Base-by-base conservation (phyloP, 805 yeast species). In the Candida ovalis region DNA sequence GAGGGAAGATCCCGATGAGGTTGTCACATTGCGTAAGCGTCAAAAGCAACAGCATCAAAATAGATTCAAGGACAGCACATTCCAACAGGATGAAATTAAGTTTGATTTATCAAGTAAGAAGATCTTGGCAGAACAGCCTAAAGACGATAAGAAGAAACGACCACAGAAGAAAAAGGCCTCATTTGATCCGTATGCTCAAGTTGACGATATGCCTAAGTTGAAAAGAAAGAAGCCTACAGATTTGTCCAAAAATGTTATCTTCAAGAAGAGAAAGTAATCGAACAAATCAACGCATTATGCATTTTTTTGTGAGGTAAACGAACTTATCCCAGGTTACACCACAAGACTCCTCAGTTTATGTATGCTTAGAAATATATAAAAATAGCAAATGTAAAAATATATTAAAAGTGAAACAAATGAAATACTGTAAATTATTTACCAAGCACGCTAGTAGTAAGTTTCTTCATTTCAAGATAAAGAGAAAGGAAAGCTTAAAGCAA, bases 161-260 rank as follows among this genome's bases (percentile, higher is more conserved):
- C 54, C 52, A 36, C 53, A 57, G 25, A 47, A 49, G 44, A 64
- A 61, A 42, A 55, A 56, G 47, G 74, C 75, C 56, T 66, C 69
- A 8, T 84, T 79, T 53, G 84, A 84, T 64, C 89, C 90, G 3
- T 84, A 81, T 53, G 62, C 74, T 18, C 71, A 52, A 32, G 54
- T 57, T 21, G 57, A 54, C 19, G 58, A 53, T 19, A 44, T 60
- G 17, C 60, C 62, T 10, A 56, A 53, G 37, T 36, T 57, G 13
- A 66, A 61, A 53, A 64, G 62, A 52, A 58, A 58, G 49, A 53
- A 57, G 45, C 55, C 54, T 9, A 52, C 50, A 18, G 65, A 58
- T 28, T 52, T 58, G 25, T 64, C 63, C 39, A 65, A 58, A 42
- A 59, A 60, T 40, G 53, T 55, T 2, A 61, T 62, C 28, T 70